These are phyloP conservation scores for Papiliotrema flavescens DNA, from an alignment of 1,284 basidiomycete genomes.

Conservation along the genomic window DNA sequence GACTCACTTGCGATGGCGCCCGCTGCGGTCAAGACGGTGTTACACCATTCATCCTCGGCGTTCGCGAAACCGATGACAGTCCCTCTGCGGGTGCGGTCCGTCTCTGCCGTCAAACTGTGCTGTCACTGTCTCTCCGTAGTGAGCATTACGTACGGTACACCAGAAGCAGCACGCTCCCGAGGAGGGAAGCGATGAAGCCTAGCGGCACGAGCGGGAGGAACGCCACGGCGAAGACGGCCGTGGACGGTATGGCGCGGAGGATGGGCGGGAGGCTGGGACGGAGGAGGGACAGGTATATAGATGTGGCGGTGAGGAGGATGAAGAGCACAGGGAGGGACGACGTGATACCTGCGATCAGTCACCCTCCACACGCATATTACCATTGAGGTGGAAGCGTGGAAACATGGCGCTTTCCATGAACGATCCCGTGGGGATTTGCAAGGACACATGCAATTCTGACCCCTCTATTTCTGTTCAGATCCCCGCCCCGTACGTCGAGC, in stretches of 20 bases:
- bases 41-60: too few species aligned
- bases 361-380: not conserved
- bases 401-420: too few species aligned
- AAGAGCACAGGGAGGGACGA: constrained; percentile 16
- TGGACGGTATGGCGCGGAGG: not conserved
- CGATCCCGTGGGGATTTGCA: too few species aligned
- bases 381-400: too few species aligned
- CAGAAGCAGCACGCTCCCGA: constrained; percentile 13
- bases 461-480: too few species aligned
- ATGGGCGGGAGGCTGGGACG: constrained; percentile 9
- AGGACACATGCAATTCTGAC: too few species aligned
- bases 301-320: constrained; percentile 13
- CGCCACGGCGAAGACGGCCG: constrained; percentile 6
- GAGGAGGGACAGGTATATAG: constrained; percentile 12
- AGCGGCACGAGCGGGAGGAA: constrained; percentile 19
- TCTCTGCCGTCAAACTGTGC: not conserved
- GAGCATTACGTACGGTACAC: constrained; percentile 12
- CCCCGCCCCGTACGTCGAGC: too few species aligned
- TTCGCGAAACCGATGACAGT: too few species aligned
- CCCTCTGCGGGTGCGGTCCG: not conserved
- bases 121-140: not conserved
- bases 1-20: not conserved
- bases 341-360: constrained; percentile 2
- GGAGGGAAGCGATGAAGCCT: constrained; percentile 9
- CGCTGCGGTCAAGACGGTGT: not conserved